A percentile compares a stretch with the other conserved stretches of the same genome.
Evolutionary conservation across 257 asterid genomes (phyloP).

Genomic region (Thymus quinquecostatus): DNA sequence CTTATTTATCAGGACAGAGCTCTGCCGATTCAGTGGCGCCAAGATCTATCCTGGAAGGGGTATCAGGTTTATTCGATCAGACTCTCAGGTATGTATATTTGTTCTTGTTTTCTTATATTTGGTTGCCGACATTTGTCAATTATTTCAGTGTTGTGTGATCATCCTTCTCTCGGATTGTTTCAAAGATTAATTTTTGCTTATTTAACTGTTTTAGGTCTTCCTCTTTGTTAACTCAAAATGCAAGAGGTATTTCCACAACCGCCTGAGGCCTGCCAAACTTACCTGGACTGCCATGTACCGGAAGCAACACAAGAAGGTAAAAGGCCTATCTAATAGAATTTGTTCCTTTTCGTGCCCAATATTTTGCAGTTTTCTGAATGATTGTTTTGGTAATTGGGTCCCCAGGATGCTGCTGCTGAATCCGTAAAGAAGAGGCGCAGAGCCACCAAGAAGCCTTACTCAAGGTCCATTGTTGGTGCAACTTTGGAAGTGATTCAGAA

Average conservation of each 20-base stretch:
- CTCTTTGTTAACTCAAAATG: not conserved
- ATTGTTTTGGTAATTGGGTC: not conserved
- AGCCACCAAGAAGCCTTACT: not conserved
- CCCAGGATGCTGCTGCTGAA: not conserved
- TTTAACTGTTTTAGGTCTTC: not conserved
- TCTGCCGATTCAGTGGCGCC: not conserved
- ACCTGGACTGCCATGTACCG: not conserved
- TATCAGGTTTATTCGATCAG: not conserved
- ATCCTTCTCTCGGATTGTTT: too few relatives aligned
- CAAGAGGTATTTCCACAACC: slow-evolving; percentile 6
- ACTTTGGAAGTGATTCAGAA: not conserved
- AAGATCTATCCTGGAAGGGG: not conserved
- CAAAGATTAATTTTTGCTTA: too few relatives aligned
- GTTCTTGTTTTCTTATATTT: too few relatives aligned
- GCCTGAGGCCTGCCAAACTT: not conserved
- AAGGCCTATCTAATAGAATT: too few relatives aligned
- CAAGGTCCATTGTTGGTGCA: slow-evolving; percentile 1
- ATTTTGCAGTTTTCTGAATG: too few relatives aligned
- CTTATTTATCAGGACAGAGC: not conserved
- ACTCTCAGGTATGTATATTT: not conserved
- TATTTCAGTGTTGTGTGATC: too few relatives aligned
- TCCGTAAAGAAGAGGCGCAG: not conserved
- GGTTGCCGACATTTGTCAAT: too few relatives aligned
- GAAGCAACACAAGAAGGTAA: not conserved
- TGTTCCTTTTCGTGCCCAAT: too few relatives aligned